Evolutionary conservation across 768 basidiomycete genomes (phyloP).

Genomic region (Termitomyces sp.): DNA sequence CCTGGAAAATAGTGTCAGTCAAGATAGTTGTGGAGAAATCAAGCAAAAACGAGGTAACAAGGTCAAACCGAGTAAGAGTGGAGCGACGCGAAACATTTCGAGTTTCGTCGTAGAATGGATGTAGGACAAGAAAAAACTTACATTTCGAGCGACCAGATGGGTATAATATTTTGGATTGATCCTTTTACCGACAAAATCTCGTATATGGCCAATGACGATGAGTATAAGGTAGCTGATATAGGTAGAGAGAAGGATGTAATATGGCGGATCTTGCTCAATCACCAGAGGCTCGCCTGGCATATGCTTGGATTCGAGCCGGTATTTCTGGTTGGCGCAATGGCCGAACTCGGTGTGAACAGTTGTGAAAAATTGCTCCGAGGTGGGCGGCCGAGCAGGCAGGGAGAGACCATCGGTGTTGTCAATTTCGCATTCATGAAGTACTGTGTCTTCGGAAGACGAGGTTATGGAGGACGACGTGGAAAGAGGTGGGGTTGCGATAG

Average conservation of each 20-base stretch:
- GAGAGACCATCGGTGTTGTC: conserved; percentile 55
- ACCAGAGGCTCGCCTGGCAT: conserved; percentile 50
- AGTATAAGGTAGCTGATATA: conserved; percentile 94
- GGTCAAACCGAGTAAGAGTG: neutral
- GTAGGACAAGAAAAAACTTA: conserved; percentile 37
- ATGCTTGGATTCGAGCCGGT: conserved; percentile 68
- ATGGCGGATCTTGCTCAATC: conserved; percentile 82
- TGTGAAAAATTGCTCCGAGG: conserved; percentile 74
- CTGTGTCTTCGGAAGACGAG: conserved; percentile 64
- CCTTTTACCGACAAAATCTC: conserved; percentile 93
- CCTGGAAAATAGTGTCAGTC: conserved; percentile 45
- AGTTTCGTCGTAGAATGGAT: neutral
- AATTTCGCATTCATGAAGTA: conserved; percentile 52
- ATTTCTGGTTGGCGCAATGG: conserved; percentile 77
- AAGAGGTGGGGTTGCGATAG: conserved; percentile 66
- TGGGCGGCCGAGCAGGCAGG: conserved; percentile 66
- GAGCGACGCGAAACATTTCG: conserved; percentile 2
- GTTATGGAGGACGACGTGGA: conserved; percentile 76
- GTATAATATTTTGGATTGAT: conserved; percentile 66
- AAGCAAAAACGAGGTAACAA: neutral
- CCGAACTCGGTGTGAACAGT: conserved; percentile 92
- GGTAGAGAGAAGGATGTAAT: conserved; percentile 88
- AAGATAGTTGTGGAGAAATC: neutral
- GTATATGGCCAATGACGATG: conserved; percentile 87
- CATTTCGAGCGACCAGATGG: conserved; percentile 82